These are phyloP conservation scores for Pleurotus eryngii DNA, from an alignment of 768 basidiomycete genomes.

Conservation along the genomic window DNA sequence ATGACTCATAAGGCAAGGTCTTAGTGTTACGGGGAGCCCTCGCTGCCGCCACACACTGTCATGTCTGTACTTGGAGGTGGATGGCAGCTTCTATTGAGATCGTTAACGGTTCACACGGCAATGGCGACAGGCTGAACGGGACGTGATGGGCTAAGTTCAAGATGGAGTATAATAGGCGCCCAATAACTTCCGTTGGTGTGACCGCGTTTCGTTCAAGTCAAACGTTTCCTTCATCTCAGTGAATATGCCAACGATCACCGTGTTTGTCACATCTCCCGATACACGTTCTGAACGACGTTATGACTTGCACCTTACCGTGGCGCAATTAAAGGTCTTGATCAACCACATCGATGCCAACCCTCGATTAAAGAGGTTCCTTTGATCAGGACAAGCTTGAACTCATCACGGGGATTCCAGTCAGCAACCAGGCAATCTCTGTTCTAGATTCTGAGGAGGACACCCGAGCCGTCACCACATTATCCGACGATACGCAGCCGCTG, in stretches of 20 bases:
- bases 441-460: slow-evolving; percentile 54
- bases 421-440: slow-evolving; percentile 67
- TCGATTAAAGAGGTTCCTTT: slow-evolving; percentile 5
- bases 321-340: slow-evolving; percentile 71
- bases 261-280: slow-evolving; percentile 84
- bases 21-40: no score
- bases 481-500: slow-evolving; percentile 65
- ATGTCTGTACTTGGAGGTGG: no score
- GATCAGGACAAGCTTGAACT: slow-evolving; percentile 75
- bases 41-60: no score
- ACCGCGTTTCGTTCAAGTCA: no score
- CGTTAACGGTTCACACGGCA: no score
- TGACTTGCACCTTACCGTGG: slow-evolving; percentile 70
- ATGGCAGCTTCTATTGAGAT: no score
- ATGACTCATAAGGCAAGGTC: no score
- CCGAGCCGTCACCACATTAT: slow-evolving; percentile 48
- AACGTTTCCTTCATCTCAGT: no score
- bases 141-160: no score
- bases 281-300: slow-evolving; percentile 88
- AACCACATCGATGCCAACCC: slow-evolving; percentile 11
- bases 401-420: slow-evolving; percentile 84
- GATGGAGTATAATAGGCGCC: no score
- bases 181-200: no score
- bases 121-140: no score
- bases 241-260: slow-evolving; percentile 39